Base-by-base conservation (phyloP, 495 filamentous ascomycete genomes). In the Tuber aestivum region DNA sequence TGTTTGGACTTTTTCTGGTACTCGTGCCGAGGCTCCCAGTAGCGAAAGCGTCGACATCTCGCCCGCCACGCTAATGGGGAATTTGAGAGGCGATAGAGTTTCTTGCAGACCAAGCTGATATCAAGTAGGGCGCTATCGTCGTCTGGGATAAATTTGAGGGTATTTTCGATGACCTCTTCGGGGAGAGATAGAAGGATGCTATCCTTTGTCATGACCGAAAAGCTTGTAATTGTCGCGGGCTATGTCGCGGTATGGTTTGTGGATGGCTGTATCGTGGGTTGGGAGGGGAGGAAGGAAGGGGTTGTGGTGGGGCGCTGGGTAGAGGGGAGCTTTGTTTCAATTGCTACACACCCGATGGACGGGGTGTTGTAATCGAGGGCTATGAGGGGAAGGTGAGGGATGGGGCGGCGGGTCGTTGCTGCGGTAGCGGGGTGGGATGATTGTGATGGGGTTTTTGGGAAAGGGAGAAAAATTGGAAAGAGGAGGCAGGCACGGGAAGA, bases 41-140 rank as follows among this genome's bases (percentile, higher is more conserved):
- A 92, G 70, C 83, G 86, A 83, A 92, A 97, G 27, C 81, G 83
- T 42, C 83, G 82, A 83, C 95, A 99, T 82, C 94, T 89, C 80
- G 87, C 83, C 71, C 90, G 90, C 94, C 95, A 97, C 75, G 97
- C 85, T 21, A 94, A 83, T 38, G 91, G 89, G 74, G 93, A 90
- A 74, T 89, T 88, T 37, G 89, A 88, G 50, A 95, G 85, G 71
- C 86, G 84, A 78, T 89, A 84, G 81, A 94, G 90, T 71, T 89
- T 88, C 71, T 86, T 89, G 71, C 89, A 92, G 73, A 94, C 72
- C 41, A 90, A 82, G 41, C 83, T 85, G 71, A 80, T 48, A 42
- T 76, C 45, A 18, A 79, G 56, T 18, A 79, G 45, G 70, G 75
- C 71, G n/a, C 75, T 69, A 70, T 89, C 85, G 56, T 85, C 82